These are phyloP conservation scores for Malus hybrid DNA, from an alignment of 331 rosid genomes.

Conservation along the genomic window DNA sequence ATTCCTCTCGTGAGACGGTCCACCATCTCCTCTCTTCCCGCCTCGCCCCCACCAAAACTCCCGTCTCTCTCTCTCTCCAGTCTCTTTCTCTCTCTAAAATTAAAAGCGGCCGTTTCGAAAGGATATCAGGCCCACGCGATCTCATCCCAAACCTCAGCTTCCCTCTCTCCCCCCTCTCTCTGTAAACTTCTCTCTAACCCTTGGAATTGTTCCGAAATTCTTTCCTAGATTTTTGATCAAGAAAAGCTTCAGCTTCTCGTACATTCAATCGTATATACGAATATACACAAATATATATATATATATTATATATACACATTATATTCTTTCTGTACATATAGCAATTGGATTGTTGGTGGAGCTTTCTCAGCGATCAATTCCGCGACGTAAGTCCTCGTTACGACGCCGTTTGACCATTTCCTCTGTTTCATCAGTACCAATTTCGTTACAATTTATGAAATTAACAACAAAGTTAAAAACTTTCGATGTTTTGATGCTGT, in stretches of 20 bases:
- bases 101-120: constrained; percentile 11
- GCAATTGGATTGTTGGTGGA: not conserved
- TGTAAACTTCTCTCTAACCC: not conserved
- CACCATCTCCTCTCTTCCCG: not conserved
- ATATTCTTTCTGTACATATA: not conserved
- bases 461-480: not conserved
- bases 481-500: not conserved
- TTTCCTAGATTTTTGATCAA: constrained; percentile 7
- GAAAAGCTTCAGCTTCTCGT: not conserved
- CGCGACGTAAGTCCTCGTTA: not conserved
- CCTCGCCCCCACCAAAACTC: not conserved
- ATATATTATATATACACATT: not conserved
- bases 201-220: constrained; percentile 11
- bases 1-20: not conserved
- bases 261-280: not conserved
- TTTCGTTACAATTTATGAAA: not conserved
- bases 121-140: constrained; percentile 44
- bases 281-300: not conserved
- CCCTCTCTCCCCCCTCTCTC: not conserved
- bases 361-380: not conserved
- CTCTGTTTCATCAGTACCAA: not conserved
- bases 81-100: not conserved
- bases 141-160: constrained; percentile 6
- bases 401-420: not conserved
- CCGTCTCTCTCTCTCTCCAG: not conserved